Evolutionary conservation across 2,329 filamentous ascomycete genomes (phyloP).

Genomic region (Neobulgaria alba): DNA sequence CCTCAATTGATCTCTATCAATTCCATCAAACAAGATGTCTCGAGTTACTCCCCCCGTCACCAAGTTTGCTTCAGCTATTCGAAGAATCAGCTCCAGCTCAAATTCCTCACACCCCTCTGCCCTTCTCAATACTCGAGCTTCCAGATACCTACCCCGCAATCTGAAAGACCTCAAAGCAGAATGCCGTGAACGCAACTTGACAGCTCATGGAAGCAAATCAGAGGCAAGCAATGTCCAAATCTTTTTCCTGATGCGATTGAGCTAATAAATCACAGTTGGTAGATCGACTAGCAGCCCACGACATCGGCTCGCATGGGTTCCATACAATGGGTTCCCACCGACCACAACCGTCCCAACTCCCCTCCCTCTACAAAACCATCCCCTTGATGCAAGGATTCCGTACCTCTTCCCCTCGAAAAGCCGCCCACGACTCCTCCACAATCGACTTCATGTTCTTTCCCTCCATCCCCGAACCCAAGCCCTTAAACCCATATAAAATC

Average conservation of each 20-base stretch:
- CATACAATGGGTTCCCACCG: slow-evolving; percentile 17
- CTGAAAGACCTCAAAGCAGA: slow-evolving; percentile 20
- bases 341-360: slow-evolving; percentile 28
- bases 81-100: slow-evolving; percentile 22
- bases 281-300: slow-evolving; percentile 20
- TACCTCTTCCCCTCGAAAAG: slow-evolving; percentile 35
- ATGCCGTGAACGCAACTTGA: slow-evolving; percentile 21
- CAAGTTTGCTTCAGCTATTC: slow-evolving; percentile 20
- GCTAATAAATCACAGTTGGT: slow-evolving; percentile 17
- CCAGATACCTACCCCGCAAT: slow-evolving; percentile 23
- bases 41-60: slow-evolving; percentile 26
- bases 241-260: neutral
- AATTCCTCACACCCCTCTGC: slow-evolving; percentile 16
- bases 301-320: slow-evolving; percentile 17
- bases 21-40: slow-evolving; percentile 22
- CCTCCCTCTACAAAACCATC: slow-evolving; percentile 36
- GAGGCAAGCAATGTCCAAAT: slow-evolving; percentile 17
- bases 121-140: slow-evolving; percentile 17
- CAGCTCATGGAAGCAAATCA: slow-evolving; percentile 18
- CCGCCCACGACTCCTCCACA: slow-evolving; percentile 25
- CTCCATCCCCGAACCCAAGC: slow-evolving; percentile 29
- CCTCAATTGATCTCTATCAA: too few species aligned
- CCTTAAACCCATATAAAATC: slow-evolving; percentile 29
- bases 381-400: slow-evolving; percentile 58
- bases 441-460: slow-evolving; percentile 46